These are phyloP conservation scores for Colletotrichum chlorophyti DNA, from an alignment of 2,329 filamentous ascomycete genomes.

Conservation along the genomic window DNA sequence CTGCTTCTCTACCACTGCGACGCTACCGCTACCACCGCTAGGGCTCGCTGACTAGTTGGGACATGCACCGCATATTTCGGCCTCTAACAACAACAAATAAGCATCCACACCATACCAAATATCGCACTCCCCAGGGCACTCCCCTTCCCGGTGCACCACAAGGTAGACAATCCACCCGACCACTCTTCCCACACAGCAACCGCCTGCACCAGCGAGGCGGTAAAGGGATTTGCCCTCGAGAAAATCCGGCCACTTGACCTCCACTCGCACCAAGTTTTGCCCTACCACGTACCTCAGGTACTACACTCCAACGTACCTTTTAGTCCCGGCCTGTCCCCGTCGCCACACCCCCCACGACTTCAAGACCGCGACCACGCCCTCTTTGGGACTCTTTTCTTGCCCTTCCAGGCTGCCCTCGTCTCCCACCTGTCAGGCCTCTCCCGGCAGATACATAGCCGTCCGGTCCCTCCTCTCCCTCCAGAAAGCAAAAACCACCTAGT, in stretches of 20 bases:
- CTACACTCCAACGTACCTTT: too few relatives aligned
- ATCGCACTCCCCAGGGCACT: background rate
- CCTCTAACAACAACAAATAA: background rate
- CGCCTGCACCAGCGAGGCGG: conserved; percentile 21
- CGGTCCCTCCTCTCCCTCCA: background rate
- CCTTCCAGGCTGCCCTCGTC: conserved; percentile 9
- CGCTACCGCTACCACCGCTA: too few relatives aligned
- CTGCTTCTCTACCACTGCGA: background rate
- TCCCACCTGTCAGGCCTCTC: conserved; percentile 1
- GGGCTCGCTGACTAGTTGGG: background rate
- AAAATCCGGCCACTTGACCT: conserved; percentile 22
- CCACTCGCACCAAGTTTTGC: too few relatives aligned
- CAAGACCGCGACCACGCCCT: too few relatives aligned
- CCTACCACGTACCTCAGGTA: too few relatives aligned
- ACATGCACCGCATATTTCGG: background rate
- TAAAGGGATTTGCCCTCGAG: conserved; percentile 10
- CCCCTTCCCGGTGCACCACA: background rate
- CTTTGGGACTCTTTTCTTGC: conserved; percentile 2
- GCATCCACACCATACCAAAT: background rate
- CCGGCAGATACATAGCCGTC: conserved; percentile 21
- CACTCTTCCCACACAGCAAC: conserved; percentile 16
- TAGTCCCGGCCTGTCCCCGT: conserved; percentile 16
- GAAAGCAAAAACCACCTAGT: conserved; percentile 8
- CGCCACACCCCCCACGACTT: conserved; percentile 26
- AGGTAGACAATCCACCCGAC: conserved; percentile 10